Base-by-base conservation (phyloP, 352 stramenopile species). In the Phytopythium aichiense region DNA sequence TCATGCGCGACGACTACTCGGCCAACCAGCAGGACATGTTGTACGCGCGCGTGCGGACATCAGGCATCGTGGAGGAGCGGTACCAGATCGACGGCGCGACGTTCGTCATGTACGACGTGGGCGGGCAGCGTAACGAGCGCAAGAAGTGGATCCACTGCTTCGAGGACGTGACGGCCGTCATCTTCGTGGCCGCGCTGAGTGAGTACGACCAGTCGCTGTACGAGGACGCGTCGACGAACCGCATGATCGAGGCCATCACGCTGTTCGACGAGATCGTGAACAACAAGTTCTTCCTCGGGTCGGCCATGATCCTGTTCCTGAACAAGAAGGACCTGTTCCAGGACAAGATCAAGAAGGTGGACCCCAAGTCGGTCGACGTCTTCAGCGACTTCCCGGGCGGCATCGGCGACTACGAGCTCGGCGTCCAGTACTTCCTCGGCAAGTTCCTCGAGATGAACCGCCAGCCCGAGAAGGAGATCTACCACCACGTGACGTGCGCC, bases 131-230 rank as follows among this genome's bases (percentile, higher is more conserved):
- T 55, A 98, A 98, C 71, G 96, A 99, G 76, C 76, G 96, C 23
- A 97, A 98, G 68, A 98, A 99, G 77, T 99, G 96, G 95, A 98
- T 98, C 74, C 93, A 98, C 73, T 98, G 91, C 68, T 98, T 99
- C 66, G 96, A 99, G 69, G 91, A 98, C 68, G 94, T 98, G 33
- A 98, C 94, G 23, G 91, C 91, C 40, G 94, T 99, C 51, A 98
- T 99, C 73, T 99, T 99, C 74, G 94, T 99, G 50, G 95, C 92
- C 22, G 94, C 95, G 30, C 76, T 99, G 50, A 97, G 84, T 62
- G 95, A 98, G 71, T 98, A 98, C 74, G 92, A 98, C 68, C 94
- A 98, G 73, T 88, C 77, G 63, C 79, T 98, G 58, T 98, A 98
- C 69, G 94, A 98, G 74, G 95, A 98, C 75, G 84, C 82, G 56